Conservation (phyloP, 1,284 basidiomycete species). For the Puccinia triticina region DNA sequence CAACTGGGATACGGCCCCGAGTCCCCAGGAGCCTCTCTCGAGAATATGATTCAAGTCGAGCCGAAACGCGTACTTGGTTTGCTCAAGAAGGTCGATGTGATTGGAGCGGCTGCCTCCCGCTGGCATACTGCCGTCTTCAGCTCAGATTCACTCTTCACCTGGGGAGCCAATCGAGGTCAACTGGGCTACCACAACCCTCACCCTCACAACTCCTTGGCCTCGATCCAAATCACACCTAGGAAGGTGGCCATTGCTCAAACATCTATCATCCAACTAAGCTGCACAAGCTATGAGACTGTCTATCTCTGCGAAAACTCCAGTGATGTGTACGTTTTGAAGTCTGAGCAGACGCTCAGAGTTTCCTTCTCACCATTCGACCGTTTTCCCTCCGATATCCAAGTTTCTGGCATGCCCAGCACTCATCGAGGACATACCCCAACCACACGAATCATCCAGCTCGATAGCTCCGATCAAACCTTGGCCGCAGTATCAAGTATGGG, state of each 20-base stretch:
- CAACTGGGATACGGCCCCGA: constrained; percentile 90
- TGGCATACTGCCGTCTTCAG: constrained; percentile 91
- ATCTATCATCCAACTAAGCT: constrained; percentile 70
- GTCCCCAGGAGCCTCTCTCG: constrained; percentile 58
- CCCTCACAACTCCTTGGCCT: constrained; percentile 70
- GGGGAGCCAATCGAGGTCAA: constrained; percentile 94
- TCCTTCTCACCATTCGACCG: constrained; percentile 73
- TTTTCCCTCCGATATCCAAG: constrained; percentile 73
- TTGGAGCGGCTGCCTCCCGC: constrained; percentile 84
- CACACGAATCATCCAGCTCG: constrained; percentile 76
- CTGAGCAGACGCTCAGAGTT: constrained; percentile 51
- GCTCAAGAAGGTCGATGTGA: constrained; percentile 77
- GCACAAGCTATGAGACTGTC: constrained; percentile 63
- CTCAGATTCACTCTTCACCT: constrained; percentile 78
- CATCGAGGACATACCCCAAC: constrained; percentile 64
- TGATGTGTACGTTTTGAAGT: constrained; percentile 31
- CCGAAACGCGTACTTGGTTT: constrained; percentile 77
- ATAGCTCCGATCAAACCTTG: constrained; percentile 77
- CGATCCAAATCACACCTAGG: constrained; percentile 77
- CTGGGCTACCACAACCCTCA: constrained; percentile 68
- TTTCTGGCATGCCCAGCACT: constrained; percentile 73
- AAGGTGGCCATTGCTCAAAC: constrained; percentile 77
- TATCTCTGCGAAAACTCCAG: constrained; percentile 47
- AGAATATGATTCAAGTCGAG: constrained; percentile 71
- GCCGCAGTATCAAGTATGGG: constrained; percentile 84